Evolutionary conservation across 2,329 filamentous ascomycete species (phyloP).

Genomic region (Sclerotinia trifoliorum): DNA sequence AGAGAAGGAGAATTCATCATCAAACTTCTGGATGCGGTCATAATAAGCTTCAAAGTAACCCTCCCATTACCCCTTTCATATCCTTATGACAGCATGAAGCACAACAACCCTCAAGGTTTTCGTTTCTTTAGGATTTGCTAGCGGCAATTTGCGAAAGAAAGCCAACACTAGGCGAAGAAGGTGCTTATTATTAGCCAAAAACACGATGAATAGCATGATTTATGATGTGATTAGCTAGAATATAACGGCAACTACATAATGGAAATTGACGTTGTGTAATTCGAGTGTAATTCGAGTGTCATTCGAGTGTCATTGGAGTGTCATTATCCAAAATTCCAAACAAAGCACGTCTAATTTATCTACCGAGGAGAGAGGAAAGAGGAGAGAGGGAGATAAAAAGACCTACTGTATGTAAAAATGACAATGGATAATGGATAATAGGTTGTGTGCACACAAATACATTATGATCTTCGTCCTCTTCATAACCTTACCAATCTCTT

Average conservation of each 20-base stretch:
- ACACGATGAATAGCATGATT: not conserved
- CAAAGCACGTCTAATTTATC: not conserved
- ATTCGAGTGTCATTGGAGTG: not conserved
- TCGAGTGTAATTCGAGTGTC: slow-evolving; percentile 10
- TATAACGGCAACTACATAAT: not conserved
- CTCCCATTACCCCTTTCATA: not conserved
- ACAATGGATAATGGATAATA: not conserved
- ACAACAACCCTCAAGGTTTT: slow-evolving; percentile 8
- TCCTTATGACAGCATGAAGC: slow-evolving; percentile 6
- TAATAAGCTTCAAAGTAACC: slow-evolving; percentile 14
- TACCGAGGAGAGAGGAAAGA: not conserved
- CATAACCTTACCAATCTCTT: not conserved
- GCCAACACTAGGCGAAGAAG: not conserved
- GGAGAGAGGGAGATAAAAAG: not conserved
- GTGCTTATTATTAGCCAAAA: not conserved
- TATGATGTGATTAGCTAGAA: not conserved
- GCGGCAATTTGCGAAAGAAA: not conserved
- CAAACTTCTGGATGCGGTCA: not conserved
- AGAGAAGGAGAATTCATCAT: not conserved
- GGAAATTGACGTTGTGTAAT: slow-evolving; percentile 8
- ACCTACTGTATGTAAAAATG: not conserved
- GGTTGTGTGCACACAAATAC: not conserved
- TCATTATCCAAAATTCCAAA: not conserved
- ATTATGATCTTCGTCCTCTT: not conserved
- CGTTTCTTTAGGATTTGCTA: not conserved